These are phyloP conservation scores for Erysiphe pisi DNA, from an alignment of 2,329 filamentous ascomycete genomes.

Conservation along the genomic window DNA sequence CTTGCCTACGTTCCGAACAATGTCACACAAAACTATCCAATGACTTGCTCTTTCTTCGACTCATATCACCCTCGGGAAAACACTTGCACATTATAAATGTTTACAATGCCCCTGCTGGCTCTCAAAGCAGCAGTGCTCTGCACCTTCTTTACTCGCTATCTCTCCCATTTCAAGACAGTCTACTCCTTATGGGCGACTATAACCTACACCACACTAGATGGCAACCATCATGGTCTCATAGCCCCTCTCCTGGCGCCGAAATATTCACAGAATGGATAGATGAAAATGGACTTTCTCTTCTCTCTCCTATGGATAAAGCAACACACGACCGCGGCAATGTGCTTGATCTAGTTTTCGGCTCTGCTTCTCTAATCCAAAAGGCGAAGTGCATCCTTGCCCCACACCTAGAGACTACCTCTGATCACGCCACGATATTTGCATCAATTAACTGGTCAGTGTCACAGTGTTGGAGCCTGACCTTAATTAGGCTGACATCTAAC, in stretches of 20 bases:
- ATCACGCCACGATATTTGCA: background rate
- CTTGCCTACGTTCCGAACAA: background rate
- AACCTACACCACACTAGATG: background rate
- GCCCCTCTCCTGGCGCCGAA: background rate
- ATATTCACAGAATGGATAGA: background rate
- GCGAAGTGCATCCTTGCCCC: background rate
- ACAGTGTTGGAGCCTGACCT: too few species aligned
- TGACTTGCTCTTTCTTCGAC: background rate
- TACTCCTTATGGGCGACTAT: background rate
- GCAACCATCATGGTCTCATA: background rate
- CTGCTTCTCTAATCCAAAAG: background rate
- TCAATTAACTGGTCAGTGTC: slow-evolving; percentile 1
- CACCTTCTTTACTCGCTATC: background rate
- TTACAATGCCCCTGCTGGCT: background rate
- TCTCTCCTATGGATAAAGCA: background rate
- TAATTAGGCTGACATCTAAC: too few species aligned
- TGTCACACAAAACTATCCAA: background rate
- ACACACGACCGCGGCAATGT: slow-evolving; percentile 17
- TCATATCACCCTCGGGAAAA: background rate
- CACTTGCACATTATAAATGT: background rate
- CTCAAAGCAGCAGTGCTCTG: background rate
- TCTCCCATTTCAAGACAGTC: background rate
- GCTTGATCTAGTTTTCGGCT: slow-evolving; percentile 6
- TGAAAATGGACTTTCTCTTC: background rate
- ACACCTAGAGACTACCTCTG: background rate